Evolutionary conservation across 108 stramenopile genomes (phyloP), one percentile per base, ranked within the genome.

Genomic region (Licmophora abbreviata): DNA sequence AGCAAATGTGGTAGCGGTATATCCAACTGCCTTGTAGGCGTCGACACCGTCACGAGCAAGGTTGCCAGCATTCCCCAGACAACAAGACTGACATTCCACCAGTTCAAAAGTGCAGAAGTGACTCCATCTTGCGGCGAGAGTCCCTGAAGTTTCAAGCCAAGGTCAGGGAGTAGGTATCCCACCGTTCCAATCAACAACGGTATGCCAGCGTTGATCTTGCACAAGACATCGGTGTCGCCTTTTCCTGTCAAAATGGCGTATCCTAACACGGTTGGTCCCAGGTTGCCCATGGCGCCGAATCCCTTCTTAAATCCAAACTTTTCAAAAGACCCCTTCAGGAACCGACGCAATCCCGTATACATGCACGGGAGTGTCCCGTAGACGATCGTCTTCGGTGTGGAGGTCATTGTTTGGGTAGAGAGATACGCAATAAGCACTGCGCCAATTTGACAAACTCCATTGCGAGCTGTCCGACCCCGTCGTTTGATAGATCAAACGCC

Each of bases 111-210:
- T 8, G 44, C 24, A 10, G 9, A 11, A 25, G 44, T 45, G 11
- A 45, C 14, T 11, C 44, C 44, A 45, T 45, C 44, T 11, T 45
- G 14, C 11, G 8, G 11, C 14, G 44, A 21, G 9, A 45, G 10
- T 8, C 44, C 44, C 10, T 45, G 10, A 45, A 45, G 11, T 14
- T 45, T 45, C 24, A 45, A 10, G 10, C 44, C 44, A 35, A 35
- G 34, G 10, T 9, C 9, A 11, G 10, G 34, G 34, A 11, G 10
- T 11, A 35, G 12, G 34, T 11, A 35, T 35, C 34, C 34, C 34
- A 12, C 12, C 10, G 34, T 12, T 11, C 34, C 34, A 35, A 35
- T 12, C 10, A 35, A 35, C 10, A 35, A 12, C 10, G 34, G 34
- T 9, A 35, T 12, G 34, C 9, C 10, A 12, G 12, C 12, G 12